A percentile compares a stretch with the other conserved stretches of the same genome.
Conservation (phyloP, 2,329 filamentous ascomycete species). For the Pseudodiploospora longispora region DNA sequence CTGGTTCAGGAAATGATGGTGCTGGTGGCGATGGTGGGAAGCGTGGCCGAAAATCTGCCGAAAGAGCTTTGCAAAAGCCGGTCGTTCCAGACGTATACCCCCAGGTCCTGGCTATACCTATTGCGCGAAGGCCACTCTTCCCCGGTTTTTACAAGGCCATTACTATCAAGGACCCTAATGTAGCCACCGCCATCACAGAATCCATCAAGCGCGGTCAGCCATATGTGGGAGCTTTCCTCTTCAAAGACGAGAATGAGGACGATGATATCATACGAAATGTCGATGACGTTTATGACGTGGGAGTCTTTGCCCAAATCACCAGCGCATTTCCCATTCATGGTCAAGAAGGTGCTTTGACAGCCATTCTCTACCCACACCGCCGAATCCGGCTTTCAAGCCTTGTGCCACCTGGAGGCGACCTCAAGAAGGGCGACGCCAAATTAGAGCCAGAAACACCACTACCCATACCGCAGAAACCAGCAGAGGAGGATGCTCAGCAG, state of each 20-base stretch:
- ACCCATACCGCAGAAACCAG: conserved; percentile 47
- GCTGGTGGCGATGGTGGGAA: conserved; percentile 54
- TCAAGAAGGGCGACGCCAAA: conserved; percentile 45
- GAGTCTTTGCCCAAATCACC: conserved; percentile 96
- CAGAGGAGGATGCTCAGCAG: conserved; percentile 42
- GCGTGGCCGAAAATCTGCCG: conserved; percentile 63
- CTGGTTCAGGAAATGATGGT: conserved; percentile 44
- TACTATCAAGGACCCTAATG: conserved; percentile 87
- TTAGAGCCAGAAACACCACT: conserved; percentile 44
- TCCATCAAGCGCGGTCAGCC: conserved; percentile 96
- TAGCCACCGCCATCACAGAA: conserved; percentile 86
- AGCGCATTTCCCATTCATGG: conserved; percentile 88
- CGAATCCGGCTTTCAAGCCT: conserved; percentile 84
- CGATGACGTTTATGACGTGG: conserved; percentile 89
- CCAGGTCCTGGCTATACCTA: conserved; percentile 94
- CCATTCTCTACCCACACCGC: conserved; percentile 91
- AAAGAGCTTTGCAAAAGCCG: conserved; percentile 76
- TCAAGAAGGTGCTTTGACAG: conserved; percentile 77
- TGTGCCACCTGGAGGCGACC: conserved; percentile 57
- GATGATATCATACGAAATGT: conserved; percentile 86
- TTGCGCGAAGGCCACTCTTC: conserved; percentile 86
- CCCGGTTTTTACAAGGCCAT: conserved; percentile 99
- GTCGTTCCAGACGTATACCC: conserved; percentile 92
- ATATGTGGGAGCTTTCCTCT: conserved; percentile 92
- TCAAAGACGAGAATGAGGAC: conserved; percentile 93